phyloP scores from a whole-genome alignment of 2,329 filamentous ascomycete genomes.

The Metarhizium guizhouense region DNA sequence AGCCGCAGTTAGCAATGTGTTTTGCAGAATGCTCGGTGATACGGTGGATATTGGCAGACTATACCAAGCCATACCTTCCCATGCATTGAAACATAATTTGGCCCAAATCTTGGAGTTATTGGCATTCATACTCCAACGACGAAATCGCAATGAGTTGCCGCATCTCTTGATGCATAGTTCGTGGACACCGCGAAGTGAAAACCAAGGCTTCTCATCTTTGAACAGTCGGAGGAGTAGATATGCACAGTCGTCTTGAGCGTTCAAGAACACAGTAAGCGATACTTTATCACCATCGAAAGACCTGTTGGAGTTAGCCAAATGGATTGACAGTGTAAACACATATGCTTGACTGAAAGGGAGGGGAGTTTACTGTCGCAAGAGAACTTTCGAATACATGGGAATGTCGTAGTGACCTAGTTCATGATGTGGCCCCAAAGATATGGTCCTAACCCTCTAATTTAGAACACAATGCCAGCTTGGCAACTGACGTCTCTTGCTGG shows the following conservation, averaged over 20 bases:
- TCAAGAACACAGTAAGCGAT: slow-evolving; percentile 43
- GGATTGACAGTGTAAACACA: slow-evolving; percentile 1
- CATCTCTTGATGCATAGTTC: slow-evolving; percentile 44
- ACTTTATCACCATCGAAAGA: slow-evolving; percentile 47
- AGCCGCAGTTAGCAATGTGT: background rate
- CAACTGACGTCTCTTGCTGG: slow-evolving; percentile 14
- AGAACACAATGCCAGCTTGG: background rate
- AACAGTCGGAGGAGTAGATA: slow-evolving; percentile 39
- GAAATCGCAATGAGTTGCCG: slow-evolving; percentile 39
- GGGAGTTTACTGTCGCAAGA: slow-evolving; percentile 43
- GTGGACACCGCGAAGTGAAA: slow-evolving; percentile 42
- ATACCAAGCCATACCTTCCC: slow-evolving; percentile 39
- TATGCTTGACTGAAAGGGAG: background rate
- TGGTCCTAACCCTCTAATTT: slow-evolving; percentile 26
- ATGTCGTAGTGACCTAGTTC: slow-evolving; percentile 35
- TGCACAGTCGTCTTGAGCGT: slow-evolving; percentile 31
- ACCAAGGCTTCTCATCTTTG: slow-evolving; percentile 31
- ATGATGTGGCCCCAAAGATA: slow-evolving; percentile 36
- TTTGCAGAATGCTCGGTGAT: background rate
- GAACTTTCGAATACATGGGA: slow-evolving; percentile 36
- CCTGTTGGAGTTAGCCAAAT: slow-evolving; percentile 21
- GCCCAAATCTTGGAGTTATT: slow-evolving; percentile 43
- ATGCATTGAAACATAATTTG: slow-evolving; percentile 46
- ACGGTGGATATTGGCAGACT: background rate
- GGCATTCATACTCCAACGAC: slow-evolving; percentile 39